phyloP scores from a whole-genome alignment of 179 eudicot genomes.

The Heliamphora pulchella region DNA sequence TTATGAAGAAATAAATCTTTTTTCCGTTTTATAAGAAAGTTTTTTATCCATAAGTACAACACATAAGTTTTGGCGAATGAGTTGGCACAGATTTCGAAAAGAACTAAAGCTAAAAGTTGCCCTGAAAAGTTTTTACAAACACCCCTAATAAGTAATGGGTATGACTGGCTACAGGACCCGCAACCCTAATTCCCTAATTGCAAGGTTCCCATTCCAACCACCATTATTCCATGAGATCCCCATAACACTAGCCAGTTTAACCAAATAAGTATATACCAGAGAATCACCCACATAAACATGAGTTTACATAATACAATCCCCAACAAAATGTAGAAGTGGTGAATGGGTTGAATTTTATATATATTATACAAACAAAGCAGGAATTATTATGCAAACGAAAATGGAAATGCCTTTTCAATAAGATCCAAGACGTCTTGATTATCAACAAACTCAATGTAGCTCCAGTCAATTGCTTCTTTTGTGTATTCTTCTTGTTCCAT shows the following conservation, averaged over 20 bases:
- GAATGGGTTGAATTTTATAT: not conserved
- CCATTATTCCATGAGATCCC: not conserved
- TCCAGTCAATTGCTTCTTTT: conserved; percentile 90
- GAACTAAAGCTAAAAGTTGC: too few relatives aligned
- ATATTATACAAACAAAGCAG: not conserved
- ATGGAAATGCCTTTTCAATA: conserved; percentile 72
- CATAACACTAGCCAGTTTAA: not conserved
- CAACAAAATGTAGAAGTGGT: not conserved
- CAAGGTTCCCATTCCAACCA: not conserved
- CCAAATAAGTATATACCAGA: not conserved
- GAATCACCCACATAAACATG: not conserved
- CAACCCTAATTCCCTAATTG: not conserved
- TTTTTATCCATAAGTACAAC: too few relatives aligned
- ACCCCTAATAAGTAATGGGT: not conserved
- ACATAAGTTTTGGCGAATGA: too few relatives aligned
- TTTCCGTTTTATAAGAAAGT: too few relatives aligned
- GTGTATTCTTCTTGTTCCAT: conserved; percentile 43
- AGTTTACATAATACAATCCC: not conserved
- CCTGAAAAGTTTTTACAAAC: too few relatives aligned
- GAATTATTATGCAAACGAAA: not conserved
- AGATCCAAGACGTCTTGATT: conserved; percentile 99
- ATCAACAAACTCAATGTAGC: conserved; percentile 96
- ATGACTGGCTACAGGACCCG: not conserved
- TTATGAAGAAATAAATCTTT: too few relatives aligned
- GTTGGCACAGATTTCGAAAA: too few relatives aligned